Base-by-base conservation (phyloP, 805 yeast species). In the Lipomyces oligophaga region DNA sequence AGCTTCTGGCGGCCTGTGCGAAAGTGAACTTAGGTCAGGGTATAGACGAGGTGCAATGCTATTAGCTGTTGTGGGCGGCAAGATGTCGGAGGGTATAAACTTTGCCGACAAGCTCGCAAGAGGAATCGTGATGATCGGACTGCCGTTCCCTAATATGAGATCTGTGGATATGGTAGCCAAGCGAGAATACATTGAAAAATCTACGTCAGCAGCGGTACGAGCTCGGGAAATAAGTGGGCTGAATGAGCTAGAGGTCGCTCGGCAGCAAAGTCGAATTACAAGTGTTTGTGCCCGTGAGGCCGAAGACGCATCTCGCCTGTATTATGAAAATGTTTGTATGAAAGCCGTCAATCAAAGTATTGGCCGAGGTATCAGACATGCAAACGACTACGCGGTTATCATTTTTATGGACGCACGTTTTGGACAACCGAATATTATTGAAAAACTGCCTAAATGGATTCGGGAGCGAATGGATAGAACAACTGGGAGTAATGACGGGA, bases 31-130 rank as follows among this genome's bases (percentile, higher is more conserved):
- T 11, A 32, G 32, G 20, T 16, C 19, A 11, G 7, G 19, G 15
- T 3, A 13, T 15, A 43, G 19, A 13, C 38, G 15, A 54, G 90
- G 93, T 1, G 89, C 94, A 0, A 57, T 84, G 1, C 63, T 89
- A 3, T 69, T 90, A 24, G 80, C 96, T 0, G 95, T 90, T 0
- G 95, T 90, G 13, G 96, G 96, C 1, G 97, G 97, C 0, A 83
- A 83, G 60, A 72, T 89, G 67, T 85, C 95, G 0, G 97, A 89
- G 64, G 97, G 97, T 4, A 90, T 89, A 34, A 89, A 89, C 61
- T 89, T 90, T 63, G 77, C 89, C 8, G 90, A 88, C 60, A 79
- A 82, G 32, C 67, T 90, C n/a, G 96, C 96, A 0, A 71, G 97
- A 47, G 88, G 85, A 0, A 89, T 90, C 0, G 69, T 85, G 1